phyloP scores from a whole-genome alignment of 495 filamentous ascomycete genomes.

The Thermothielavioides terrestris region DNA sequence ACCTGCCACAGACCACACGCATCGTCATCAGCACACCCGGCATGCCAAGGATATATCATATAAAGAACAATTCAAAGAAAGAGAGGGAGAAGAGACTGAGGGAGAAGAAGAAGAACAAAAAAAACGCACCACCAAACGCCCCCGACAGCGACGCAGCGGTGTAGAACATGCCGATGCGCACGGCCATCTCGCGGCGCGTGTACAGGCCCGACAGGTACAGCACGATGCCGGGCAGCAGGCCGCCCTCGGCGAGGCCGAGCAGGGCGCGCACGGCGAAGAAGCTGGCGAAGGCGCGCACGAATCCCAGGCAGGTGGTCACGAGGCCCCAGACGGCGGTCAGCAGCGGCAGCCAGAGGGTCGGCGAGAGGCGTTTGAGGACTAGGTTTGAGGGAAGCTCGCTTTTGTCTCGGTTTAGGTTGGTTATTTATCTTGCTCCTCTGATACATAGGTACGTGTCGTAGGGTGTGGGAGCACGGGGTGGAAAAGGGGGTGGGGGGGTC shows the following conservation, averaged over 20 bases:
- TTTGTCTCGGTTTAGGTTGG: neutral
- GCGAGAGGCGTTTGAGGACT: constrained; percentile 64
- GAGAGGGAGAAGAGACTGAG: too few species aligned
- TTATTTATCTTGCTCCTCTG: too few species aligned
- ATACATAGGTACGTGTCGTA: too few species aligned
- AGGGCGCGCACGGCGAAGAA: constrained; percentile 71
- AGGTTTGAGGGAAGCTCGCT: constrained; percentile 80
- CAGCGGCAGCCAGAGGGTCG: constrained; percentile 50
- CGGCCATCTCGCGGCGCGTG: constrained; percentile 40
- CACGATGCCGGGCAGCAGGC: constrained; percentile 43
- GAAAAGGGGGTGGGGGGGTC: constrained; percentile 29
- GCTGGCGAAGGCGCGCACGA: constrained; percentile 63
- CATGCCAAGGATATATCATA: too few species aligned
- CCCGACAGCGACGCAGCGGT: constrained; percentile 47
- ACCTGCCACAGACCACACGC: constrained; percentile 33
- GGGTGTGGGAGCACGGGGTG: neutral
- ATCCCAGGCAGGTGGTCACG: constrained; percentile 58
- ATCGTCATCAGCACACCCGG: neutral
- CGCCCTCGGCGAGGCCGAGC: constrained; percentile 53
- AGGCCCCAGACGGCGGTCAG: constrained; percentile 50
- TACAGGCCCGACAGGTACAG: constrained; percentile 43
- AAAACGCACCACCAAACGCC: constrained; percentile 42
- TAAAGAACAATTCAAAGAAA: too few species aligned
- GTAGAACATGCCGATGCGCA: constrained; percentile 48
- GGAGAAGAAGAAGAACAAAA: constrained; percentile 1